Base-by-base conservation (phyloP, 768 basidiomycete species). In the Leucosporidium yakuticum region DNA sequence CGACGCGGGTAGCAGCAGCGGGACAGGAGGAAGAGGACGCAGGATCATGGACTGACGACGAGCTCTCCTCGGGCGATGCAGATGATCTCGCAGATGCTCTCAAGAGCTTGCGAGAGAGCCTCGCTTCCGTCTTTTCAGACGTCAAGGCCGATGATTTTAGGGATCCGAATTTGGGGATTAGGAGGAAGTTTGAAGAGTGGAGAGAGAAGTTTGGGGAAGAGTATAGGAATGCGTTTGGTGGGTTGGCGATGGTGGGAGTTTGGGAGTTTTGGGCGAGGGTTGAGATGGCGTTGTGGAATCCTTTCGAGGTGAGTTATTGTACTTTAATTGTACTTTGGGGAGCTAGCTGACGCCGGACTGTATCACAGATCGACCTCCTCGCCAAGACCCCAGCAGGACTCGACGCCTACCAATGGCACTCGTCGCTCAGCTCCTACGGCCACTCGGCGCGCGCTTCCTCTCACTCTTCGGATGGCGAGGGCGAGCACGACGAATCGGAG, bases 241-340 rank as follows among this genome's bases (percentile, higher is more conserved):
- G 80, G 3, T 62, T 81, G 50, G 78, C 76, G 6, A 69, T 81
- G 73, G 78, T 79, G 2, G 77, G 79, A 29, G 81, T 80, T 29
- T 81, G 81, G 80, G 81, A 81, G 69, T 82, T 81, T 62, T 82
- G 80, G 79, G 79, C 79, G 2, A 71, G 81, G 53, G 76, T 78
- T 5, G 81, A 82, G 71, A 78, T 82, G 79, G 76, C 77, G 2
- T 76, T 77, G 8, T 82, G 81, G 81, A 81, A 82, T 53, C 80
- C 81, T 11, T 74, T 81, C 57, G 74, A 78, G 64, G 80, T 80
- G 74, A 76, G 80, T 74, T n/a, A 9, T 47, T 7, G 12, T 49
- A 23, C 19, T 25, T 50, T 9, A 2, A 19, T 44, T 5, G n/a
- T n/a, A 1, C 62, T 2, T 5, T 31, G 31, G 3, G 19, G 15